Percentiles rank a stretch among this genome's conserved stretches.
Evolutionary conservation across 2,329 filamentous ascomycete genomes (phyloP).

Genomic region (Trematosphaeria pertusa): DNA sequence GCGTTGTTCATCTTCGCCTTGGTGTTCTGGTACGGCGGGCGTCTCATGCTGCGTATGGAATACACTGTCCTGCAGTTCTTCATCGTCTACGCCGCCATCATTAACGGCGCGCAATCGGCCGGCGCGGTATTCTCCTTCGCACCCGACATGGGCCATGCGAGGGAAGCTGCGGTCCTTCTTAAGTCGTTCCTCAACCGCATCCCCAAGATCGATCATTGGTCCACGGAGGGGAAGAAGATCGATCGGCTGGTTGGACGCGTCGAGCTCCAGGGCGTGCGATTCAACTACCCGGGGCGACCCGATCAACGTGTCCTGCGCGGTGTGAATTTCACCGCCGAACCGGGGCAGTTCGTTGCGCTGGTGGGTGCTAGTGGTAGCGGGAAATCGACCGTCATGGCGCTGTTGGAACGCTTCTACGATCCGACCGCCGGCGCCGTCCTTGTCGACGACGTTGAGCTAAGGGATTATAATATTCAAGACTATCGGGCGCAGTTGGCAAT

Average conservation of each 20-base stretch:
- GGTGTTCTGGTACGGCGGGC: conserved; percentile 49
- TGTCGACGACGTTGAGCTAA: conserved; percentile 84
- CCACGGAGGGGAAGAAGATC: conserved; percentile 54
- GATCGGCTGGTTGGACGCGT: conserved; percentile 69
- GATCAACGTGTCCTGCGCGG: conserved; percentile 92
- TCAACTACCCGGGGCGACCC: conserved; percentile 89
- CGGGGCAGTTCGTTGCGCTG: conserved; percentile 84
- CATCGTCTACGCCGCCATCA: conserved; percentile 83
- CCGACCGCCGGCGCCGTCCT: conserved; percentile 80
- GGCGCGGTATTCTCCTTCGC: conserved; percentile 94
- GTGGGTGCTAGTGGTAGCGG: conserved; percentile 95
- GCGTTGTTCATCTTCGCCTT: conserved; percentile 55
- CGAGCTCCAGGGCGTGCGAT: conserved; percentile 92
- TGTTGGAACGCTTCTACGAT: conserved; percentile 95
- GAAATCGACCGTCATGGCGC: conserved; percentile 90
- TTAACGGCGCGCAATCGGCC: conserved; percentile 91
- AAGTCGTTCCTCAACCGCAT: conserved; percentile 84
- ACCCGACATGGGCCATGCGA: conserved; percentile 94
- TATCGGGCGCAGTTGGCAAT: conserved; percentile 87
- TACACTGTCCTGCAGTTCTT: conserved; percentile 88
- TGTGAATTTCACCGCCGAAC: conserved; percentile 74
- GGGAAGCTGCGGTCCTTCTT: conserved; percentile 80
- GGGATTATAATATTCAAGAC: conserved; percentile 76
- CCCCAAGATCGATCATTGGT: conserved; percentile 69
- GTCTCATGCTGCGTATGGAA: conserved; percentile 48